phyloP scores from a whole-genome alignment of 2,329 filamentous ascomycete species.

The Stemphylium beticola region DNA sequence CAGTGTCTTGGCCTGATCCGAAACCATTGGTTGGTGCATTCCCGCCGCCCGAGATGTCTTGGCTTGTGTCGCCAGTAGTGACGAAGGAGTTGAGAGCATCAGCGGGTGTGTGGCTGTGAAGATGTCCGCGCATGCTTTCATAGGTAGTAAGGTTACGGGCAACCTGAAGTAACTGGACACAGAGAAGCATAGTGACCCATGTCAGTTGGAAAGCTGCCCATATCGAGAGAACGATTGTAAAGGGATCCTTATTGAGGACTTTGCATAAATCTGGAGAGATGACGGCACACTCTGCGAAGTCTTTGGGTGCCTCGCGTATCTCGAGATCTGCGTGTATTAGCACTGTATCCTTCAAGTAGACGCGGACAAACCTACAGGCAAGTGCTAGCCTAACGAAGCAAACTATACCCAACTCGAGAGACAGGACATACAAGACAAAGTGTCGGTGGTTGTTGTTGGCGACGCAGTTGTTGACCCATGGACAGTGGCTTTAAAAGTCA shows the following conservation, averaged over 20 bases:
- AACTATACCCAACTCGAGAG: conserved; percentile 75
- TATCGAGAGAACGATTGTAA: conserved; percentile 77
- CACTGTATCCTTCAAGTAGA: background rate
- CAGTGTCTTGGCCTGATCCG: conserved; percentile 64
- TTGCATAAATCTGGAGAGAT: conserved; percentile 77
- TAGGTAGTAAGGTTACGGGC: conserved; percentile 93
- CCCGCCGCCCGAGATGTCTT: conserved; percentile 57
- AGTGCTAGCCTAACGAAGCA: conserved; percentile 74
- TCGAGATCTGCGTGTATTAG: conserved; percentile 65
- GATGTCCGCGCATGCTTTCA: conserved; percentile 89
- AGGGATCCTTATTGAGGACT: conserved; percentile 79
- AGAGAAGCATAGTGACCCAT: conserved; percentile 96
- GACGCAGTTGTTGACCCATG: conserved; percentile 97
- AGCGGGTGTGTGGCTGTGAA: conserved; percentile 62
- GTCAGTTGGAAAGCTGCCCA: conserved; percentile 87
- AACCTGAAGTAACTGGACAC: conserved; percentile 92
- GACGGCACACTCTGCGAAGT: conserved; percentile 68
- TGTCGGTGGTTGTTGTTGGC: conserved; percentile 95
- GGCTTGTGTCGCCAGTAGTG: conserved; percentile 69
- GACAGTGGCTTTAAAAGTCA: conserved; percentile 75
- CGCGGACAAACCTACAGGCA: conserved; percentile 63
- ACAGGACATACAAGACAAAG: conserved; percentile 89
- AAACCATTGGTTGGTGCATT: conserved; percentile 59
- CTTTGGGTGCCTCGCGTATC: conserved; percentile 59
- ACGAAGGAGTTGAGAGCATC: conserved; percentile 75